These are phyloP conservation scores for Microdochium paspali DNA, from an alignment of 2,329 filamentous ascomycete genomes.

Conservation along the genomic window DNA sequence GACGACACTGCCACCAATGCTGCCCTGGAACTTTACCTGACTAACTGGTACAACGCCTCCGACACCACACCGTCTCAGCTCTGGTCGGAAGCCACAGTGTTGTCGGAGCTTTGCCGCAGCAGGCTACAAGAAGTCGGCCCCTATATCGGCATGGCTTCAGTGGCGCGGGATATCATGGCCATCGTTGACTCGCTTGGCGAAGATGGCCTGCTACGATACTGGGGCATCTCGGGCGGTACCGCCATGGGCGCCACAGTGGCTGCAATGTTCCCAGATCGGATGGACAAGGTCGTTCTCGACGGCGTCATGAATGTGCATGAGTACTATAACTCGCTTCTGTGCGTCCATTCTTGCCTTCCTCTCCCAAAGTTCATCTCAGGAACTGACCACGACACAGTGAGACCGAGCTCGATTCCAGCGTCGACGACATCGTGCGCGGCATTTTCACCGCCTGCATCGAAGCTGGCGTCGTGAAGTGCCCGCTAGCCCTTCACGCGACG, in stretches of 20 bases:
- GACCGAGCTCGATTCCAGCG: slow-evolving; percentile 12
- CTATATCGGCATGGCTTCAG: slow-evolving; percentile 31
- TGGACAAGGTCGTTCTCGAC: slow-evolving; percentile 22
- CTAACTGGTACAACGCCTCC: slow-evolving; percentile 3
- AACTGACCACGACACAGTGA: slow-evolving; percentile 8
- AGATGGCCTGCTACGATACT: slow-evolving; percentile 28
- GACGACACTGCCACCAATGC: slow-evolving; percentile 4
- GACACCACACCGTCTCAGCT: slow-evolving; percentile 4
- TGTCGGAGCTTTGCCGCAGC: not conserved
- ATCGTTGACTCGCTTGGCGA: slow-evolving; percentile 32
- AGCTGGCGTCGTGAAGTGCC: slow-evolving; percentile 8
- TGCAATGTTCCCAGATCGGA: slow-evolving; percentile 27
- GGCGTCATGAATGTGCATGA: slow-evolving; percentile 20
- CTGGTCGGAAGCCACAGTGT: slow-evolving; percentile 3
- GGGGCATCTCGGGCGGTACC: slow-evolving; percentile 30
- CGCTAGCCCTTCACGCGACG: slow-evolving; percentile 8
- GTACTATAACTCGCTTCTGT: slow-evolving; percentile 16
- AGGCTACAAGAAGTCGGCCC: slow-evolving; percentile 16
- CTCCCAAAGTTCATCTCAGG: not conserved
- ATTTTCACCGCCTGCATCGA: slow-evolving; percentile 15
- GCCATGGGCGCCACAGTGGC: slow-evolving; percentile 25
- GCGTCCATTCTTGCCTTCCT: not conserved
- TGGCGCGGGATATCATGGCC: slow-evolving; percentile 31
- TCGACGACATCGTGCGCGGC: slow-evolving; percentile 14
- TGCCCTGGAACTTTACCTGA: slow-evolving; percentile 1